Conservation (phyloP, 202 grass and related monocot species). For the Zoysia matrella region DNA sequence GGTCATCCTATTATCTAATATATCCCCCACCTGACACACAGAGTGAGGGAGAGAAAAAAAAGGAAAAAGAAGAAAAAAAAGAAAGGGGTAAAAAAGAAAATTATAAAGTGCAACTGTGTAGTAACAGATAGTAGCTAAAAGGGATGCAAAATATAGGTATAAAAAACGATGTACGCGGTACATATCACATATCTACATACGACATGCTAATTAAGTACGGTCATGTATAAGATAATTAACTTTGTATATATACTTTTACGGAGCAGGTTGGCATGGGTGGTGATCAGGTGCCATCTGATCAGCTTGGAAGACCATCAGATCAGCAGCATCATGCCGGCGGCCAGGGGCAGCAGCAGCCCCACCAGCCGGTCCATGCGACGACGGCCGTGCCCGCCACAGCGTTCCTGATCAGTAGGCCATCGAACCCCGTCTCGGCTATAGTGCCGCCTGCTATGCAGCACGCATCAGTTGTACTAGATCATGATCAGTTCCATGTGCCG, state of each 20-base stretch:
- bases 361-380: conserved; percentile 44
- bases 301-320: conserved; percentile 51
- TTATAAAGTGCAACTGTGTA: too few relatives aligned
- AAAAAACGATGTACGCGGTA: not conserved
- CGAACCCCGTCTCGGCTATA: conserved; percentile 66
- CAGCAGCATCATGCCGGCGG: conserved; percentile 35
- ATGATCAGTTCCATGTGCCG: conserved; percentile 75
- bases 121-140: too few relatives aligned
- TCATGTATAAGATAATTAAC: not conserved
- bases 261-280: conserved; percentile 65
- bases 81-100: too few relatives aligned
- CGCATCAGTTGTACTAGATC: conserved; percentile 71
- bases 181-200: not conserved
- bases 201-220: not conserved
- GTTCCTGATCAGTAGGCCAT: conserved; percentile 65
- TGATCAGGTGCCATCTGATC: conserved; percentile 69
- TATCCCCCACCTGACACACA: not conserved
- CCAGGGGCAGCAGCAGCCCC: conserved; percentile 42
- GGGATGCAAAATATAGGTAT: too few relatives aligned
- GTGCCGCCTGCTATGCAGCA: conserved; percentile 4
- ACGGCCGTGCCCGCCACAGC: conserved; percentile 45
- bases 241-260: conserved; percentile 7
- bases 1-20: not conserved
- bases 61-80: not conserved
- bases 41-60: not conserved